Evolutionary conservation across 2,329 filamentous ascomycete genomes (phyloP).

Genomic region (Cladobotryum mycophilum): DNA sequence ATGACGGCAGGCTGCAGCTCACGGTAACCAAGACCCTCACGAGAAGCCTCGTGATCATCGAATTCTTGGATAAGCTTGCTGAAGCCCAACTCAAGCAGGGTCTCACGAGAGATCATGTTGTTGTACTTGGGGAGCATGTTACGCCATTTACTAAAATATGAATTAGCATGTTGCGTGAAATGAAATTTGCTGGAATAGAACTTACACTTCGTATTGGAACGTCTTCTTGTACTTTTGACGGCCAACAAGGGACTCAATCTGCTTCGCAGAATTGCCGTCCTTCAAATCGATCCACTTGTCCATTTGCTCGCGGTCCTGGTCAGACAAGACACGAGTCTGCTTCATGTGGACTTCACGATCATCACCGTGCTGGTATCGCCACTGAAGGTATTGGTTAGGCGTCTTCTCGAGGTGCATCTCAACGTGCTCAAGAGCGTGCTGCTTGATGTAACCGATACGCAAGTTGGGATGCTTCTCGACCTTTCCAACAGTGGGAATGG

Average conservation of each 20-base stretch:
- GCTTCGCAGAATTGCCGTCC: slow-evolving; percentile 70
- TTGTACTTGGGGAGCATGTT: slow-evolving; percentile 88
- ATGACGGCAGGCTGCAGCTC: slow-evolving; percentile 89
- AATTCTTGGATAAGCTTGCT: slow-evolving; percentile 95
- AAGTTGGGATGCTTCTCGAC: slow-evolving; percentile 99
- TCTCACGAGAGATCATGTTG: slow-evolving; percentile 87
- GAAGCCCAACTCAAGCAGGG: slow-evolving; percentile 77
- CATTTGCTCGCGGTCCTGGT: slow-evolving; percentile 83
- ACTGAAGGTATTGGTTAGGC: slow-evolving; percentile 96
- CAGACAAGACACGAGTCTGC: slow-evolving; percentile 85
- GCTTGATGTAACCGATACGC: slow-evolving; percentile 99
- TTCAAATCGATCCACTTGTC: slow-evolving; percentile 80
- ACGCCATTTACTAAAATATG: slow-evolving; percentile 68
- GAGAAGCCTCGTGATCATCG: slow-evolving; percentile 97
- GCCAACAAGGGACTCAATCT: slow-evolving; percentile 85
- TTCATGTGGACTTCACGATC: slow-evolving; percentile 97
- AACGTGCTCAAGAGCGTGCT: slow-evolving; percentile 97
- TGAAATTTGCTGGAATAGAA: slow-evolving; percentile 9
- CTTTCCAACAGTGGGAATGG: slow-evolving; percentile 72
- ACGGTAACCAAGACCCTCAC: slow-evolving; percentile 94
- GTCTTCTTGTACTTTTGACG: slow-evolving; percentile 99
- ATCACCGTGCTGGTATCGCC: slow-evolving; percentile 95
- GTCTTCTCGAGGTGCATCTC: slow-evolving; percentile 99
- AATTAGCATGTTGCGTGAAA: background rate
- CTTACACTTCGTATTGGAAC: slow-evolving; percentile 93